Percentiles rank a stretch among this genome's conserved stretches.
Conservation (phyloP, 2,329 filamentous ascomycete genomes). For the Fusarium marasasianum region DNA sequence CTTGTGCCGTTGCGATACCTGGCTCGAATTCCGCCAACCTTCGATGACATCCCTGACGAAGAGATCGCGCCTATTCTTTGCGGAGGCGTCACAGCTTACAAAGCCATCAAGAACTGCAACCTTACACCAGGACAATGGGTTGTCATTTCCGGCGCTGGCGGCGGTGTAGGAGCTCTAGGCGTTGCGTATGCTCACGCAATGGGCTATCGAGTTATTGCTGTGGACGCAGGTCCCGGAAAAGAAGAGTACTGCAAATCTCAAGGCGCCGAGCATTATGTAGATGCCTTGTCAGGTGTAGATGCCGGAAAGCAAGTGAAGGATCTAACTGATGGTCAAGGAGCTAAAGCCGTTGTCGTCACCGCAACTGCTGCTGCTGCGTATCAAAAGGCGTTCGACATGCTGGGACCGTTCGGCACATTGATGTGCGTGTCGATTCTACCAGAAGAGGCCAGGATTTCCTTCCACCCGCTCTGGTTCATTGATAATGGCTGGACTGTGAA, state of each 20-base stretch:
- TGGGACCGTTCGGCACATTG: constrained; percentile 48
- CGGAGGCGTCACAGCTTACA: constrained; percentile 56
- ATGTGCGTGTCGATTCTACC: constrained; percentile 52
- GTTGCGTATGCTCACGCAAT: constrained; percentile 53
- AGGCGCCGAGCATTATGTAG: constrained; percentile 52
- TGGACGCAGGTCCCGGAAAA: constrained; percentile 50
- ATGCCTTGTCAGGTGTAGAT: constrained; percentile 38
- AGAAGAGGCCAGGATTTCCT: constrained; percentile 31
- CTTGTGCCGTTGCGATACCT: constrained; percentile 49
- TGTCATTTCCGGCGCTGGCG: constrained; percentile 50
- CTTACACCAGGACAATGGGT: constrained; percentile 49
- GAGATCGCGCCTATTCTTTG: constrained; percentile 53
- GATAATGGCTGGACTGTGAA: constrained; percentile 48
- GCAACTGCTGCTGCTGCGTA: constrained; percentile 47
- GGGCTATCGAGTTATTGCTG: constrained; percentile 52
- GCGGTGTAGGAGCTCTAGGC: constrained; percentile 52
- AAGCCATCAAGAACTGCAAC: constrained; percentile 49
- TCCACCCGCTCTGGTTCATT: constrained; percentile 51
- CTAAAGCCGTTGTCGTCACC: constrained; percentile 45
- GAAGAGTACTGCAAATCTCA: constrained; percentile 42
- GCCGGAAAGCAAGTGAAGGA: constrained; percentile 14
- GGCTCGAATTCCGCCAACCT: constrained; percentile 29
- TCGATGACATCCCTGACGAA: constrained; percentile 47
- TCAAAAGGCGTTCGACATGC: constrained; percentile 44
- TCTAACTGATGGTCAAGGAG: constrained; percentile 29